Evolutionary conservation across 495 filamentous ascomycete species (phyloP).

Genomic region (Neurospora sp.): DNA sequence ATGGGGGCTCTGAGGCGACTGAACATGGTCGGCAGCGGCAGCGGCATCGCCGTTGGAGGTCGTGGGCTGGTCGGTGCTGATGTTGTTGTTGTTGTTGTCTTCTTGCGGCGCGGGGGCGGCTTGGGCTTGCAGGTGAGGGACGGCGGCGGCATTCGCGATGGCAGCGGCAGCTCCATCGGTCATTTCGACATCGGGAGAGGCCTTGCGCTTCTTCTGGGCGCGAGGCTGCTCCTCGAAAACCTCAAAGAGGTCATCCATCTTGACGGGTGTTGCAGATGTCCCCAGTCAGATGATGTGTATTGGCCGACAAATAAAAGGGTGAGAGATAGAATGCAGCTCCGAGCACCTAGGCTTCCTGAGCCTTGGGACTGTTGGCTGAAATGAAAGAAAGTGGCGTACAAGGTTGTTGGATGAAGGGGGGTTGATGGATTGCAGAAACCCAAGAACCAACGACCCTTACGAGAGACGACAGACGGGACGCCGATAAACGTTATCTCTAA

Average conservation of each 20-base stretch:
- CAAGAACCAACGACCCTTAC: background rate
- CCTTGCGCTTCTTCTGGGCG: conserved; percentile 58
- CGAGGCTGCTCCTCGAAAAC: conserved; percentile 66
- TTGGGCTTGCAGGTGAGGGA: background rate
- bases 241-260: conserved; percentile 76
- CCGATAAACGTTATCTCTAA: conserved; percentile 2
- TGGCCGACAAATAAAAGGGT: background rate
- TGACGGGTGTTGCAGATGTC: conserved; percentile 8
- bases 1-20: conserved; percentile 6
- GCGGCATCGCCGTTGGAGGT: conserved; percentile 10
- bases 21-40: conserved; percentile 9
- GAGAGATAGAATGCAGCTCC: background rate
- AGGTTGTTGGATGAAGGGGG: background rate
- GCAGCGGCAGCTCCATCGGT: conserved; percentile 25
- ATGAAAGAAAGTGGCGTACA: background rate
- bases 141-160: conserved; percentile 4
- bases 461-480: background rate
- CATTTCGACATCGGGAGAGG: conserved; percentile 55
- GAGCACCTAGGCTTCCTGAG: background rate
- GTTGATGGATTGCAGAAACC: background rate
- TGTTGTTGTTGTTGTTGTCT: background rate
- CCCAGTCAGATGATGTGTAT: background rate
- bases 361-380: background rate
- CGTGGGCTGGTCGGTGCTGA: conserved; percentile 1
- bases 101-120: background rate